A percentile compares a stretch with the other conserved stretches of the same genome.
Conservation (phyloP, 768 basidiomycete genomes). For the Russula abietina region DNA sequence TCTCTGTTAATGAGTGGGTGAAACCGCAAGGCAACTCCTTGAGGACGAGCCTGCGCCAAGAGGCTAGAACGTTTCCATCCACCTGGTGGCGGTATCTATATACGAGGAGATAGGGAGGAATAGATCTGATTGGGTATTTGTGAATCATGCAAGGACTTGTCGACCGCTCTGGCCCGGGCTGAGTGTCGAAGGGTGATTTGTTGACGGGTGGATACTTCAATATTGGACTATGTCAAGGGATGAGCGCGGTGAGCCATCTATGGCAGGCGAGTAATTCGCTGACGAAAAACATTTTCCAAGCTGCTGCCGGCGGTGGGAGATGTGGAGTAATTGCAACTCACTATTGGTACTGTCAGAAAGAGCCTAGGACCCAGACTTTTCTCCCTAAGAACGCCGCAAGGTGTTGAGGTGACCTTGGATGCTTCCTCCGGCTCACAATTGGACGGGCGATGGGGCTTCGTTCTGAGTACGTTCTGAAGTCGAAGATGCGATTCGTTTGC, state of each 20-base stretch:
- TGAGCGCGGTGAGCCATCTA: background rate
- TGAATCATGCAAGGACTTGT: background rate
- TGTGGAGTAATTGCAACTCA: no score
- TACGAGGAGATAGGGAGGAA: slow-evolving; percentile 9
- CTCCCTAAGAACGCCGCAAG: background rate
- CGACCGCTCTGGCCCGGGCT: background rate
- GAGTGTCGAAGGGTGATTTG: background rate
- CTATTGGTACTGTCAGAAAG: background rate
- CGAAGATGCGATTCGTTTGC: slow-evolving; percentile 24
- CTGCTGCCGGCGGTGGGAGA: background rate
- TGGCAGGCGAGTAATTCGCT: background rate
- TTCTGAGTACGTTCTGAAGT: background rate
- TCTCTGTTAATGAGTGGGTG: background rate
- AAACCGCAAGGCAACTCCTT: background rate
- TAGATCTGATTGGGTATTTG: background rate
- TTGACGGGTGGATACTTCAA: background rate
- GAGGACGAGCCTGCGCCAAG: background rate
- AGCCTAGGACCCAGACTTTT: background rate
- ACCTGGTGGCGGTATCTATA: slow-evolving; percentile 13
- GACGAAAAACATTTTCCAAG: background rate
- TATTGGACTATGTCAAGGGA: background rate
- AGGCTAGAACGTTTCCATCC: background rate
- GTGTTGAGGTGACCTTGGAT: no score
- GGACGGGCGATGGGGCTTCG: slow-evolving; percentile 7
- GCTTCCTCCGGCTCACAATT: background rate